phyloP scores from a whole-genome alignment of 257 asterid species.

The Jacaranda copaia region DNA sequence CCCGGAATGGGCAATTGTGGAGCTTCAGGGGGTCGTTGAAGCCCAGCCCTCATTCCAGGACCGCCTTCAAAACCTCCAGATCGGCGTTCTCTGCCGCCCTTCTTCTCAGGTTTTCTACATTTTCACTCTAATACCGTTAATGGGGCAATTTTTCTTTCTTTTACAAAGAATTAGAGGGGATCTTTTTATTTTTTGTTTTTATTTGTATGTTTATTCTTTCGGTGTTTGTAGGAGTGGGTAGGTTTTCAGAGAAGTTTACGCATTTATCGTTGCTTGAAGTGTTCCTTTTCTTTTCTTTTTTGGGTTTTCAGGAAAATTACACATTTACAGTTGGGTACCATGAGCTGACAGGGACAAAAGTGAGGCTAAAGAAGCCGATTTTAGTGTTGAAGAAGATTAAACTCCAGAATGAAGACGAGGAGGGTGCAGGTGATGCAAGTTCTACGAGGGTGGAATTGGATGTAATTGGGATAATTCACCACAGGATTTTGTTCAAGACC shows the following conservation, averaged over 20 bases:
- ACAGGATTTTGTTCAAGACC: conserved; percentile 80
- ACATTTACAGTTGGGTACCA: conserved; percentile 91
- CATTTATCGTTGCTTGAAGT: conserved; percentile 11
- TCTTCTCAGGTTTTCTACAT: conserved; percentile 68
- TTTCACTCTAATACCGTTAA: background rate
- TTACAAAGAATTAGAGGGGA: background rate
- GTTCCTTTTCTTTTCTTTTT: conserved; percentile 4
- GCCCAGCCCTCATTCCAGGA: conserved; percentile 67
- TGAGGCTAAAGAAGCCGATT: conserved; percentile 84
- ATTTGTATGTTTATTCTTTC: background rate
- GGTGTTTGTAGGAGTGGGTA: background rate
- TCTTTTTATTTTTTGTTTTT: background rate
- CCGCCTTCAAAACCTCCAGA: conserved; percentile 73
- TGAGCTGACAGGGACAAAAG: conserved; percentile 82
- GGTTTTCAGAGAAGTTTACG: background rate
- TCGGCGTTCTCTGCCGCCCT: conserved; percentile 91
- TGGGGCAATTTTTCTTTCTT: background rate
- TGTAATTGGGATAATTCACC: conserved; percentile 81
- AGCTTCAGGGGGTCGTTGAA: conserved; percentile 89
- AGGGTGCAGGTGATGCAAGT: conserved; percentile 30
- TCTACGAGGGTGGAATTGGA: conserved; percentile 64
- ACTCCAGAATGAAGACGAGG: conserved; percentile 42
- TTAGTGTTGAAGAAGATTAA: conserved; percentile 82
- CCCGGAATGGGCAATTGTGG: conserved; percentile 92
- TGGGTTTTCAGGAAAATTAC: conserved; percentile 67